phyloP scores from a whole-genome alignment of 768 basidiomycete species.

The Mycena alexandri region DNA sequence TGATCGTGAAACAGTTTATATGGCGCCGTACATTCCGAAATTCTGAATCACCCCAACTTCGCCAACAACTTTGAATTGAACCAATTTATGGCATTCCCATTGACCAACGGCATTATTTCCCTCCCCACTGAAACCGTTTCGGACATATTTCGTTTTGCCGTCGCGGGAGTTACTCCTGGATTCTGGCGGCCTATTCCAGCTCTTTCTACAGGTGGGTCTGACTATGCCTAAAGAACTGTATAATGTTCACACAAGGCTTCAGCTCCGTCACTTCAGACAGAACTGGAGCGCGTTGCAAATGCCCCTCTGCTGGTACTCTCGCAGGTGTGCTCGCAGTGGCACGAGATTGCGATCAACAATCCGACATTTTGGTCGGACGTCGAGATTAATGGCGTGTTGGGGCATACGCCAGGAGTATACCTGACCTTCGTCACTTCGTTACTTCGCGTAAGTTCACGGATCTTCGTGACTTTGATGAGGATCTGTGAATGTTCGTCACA shows the following conservation, averaged over 20 bases:
- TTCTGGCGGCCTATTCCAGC: constrained; percentile 5
- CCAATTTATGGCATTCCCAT: too few species aligned
- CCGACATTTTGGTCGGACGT: constrained; percentile 3
- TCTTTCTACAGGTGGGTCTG: neutral
- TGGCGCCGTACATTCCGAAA: too few species aligned
- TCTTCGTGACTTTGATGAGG: too few species aligned
- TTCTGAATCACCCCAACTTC: too few species aligned
- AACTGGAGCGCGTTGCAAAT: constrained; percentile 15
- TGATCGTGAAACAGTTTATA: too few species aligned
- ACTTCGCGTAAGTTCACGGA: too few species aligned
- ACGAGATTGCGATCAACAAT: neutral
- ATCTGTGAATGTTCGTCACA: too few species aligned
- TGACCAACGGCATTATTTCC: neutral
- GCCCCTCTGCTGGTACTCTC: constrained; percentile 11
- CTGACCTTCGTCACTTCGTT: too few species aligned
- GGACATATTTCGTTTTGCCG: neutral
- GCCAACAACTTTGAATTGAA: too few species aligned
- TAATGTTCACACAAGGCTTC: too few species aligned
- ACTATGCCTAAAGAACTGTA: too few species aligned
- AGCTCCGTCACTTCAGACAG: neutral
- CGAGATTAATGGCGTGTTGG: neutral
- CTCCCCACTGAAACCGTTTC: constrained; percentile 18
- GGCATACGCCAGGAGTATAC: neutral
- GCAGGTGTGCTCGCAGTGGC: neutral
- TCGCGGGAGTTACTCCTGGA: constrained; percentile 7